These are phyloP conservation scores for Hamigera avellanea DNA, from an alignment of 495 filamentous ascomycete species.

Conservation along the genomic window DNA sequence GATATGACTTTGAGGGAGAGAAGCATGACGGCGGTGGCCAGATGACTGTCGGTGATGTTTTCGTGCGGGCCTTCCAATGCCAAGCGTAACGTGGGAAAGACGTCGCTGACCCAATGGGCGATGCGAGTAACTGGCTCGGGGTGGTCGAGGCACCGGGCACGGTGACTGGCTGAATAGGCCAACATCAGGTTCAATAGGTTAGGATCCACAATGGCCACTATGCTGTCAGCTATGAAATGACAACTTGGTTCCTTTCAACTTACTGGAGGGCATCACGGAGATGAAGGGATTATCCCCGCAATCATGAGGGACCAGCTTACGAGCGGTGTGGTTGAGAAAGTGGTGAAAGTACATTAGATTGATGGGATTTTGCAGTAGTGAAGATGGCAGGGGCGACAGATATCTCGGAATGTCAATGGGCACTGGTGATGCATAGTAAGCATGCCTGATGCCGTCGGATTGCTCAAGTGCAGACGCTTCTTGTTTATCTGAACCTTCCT, in stretches of 20 bases:
- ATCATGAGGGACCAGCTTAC: slow-evolving; percentile 65
- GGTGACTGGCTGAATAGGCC: slow-evolving; percentile 73
- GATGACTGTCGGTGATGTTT: slow-evolving; percentile 59
- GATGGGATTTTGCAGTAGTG: slow-evolving; percentile 63
- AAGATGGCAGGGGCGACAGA: slow-evolving; percentile 53
- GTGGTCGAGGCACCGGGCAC: slow-evolving; percentile 63
- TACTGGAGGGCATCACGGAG: slow-evolving; percentile 57
- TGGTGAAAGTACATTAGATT: slow-evolving; percentile 70
- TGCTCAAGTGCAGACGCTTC: neutral
- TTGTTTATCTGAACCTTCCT: neutral
- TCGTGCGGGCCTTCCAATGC: slow-evolving; percentile 46
- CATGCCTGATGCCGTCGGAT: slow-evolving; percentile 14
- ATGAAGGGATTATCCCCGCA: slow-evolving; percentile 64
- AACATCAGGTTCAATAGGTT: slow-evolving; percentile 69
- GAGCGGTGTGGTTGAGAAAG: slow-evolving; percentile 69
- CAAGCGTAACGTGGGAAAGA: slow-evolving; percentile 60
- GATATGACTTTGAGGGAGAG: slow-evolving; percentile 79
- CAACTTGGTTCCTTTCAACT: slow-evolving; percentile 16
- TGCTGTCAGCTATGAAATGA: slow-evolving; percentile 4
- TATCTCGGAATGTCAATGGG: slow-evolving; percentile 54
- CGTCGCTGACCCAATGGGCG: slow-evolving; percentile 64
- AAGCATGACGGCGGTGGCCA: slow-evolving; percentile 81
- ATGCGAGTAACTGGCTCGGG: slow-evolving; percentile 69
- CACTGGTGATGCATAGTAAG: slow-evolving; percentile 59
- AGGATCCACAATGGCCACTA: slow-evolving; percentile 55